Evolutionary conservation across 2,329 filamentous ascomycete species (phyloP), one percentile per base, ranked within the genome.

Genomic region (Fusarium euwallaceae): DNA sequence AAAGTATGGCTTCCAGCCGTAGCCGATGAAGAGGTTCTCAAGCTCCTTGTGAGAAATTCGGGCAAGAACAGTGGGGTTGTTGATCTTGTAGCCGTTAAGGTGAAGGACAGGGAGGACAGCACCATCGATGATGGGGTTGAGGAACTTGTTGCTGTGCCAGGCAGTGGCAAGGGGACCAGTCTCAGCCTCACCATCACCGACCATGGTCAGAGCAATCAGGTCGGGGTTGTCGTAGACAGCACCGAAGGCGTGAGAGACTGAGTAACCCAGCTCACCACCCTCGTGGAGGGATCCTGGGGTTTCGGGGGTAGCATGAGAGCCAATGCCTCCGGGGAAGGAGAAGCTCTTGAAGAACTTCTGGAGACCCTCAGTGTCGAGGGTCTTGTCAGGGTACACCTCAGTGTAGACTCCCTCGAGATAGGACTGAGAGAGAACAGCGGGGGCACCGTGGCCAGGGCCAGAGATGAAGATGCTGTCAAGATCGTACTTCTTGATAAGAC

Each of bases 21-120:
- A 95, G 34, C 93, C 93, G 48, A 89, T 73, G 82, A 95, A 93
- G 20, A 95, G 86, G 27, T 87, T 85, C 76, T 91, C 88, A 7
- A 95, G 86, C 83, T 95, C 93, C 71, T 93, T 89, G 80, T 95
- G 92, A 51, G 90, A 89, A 79, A 95, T 92, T 74, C 93, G 90
- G 16, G 93, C 91, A 17, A 95, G 88, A 0, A 95, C 80, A 6
- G 91, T 95, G 10, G 92, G 92, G 82, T 94, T 94, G 86, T 94
- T 94, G 86, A 95, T 95, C 86, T 95, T 95, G 88, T 95, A 95
- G 56, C 93, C 93, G 77, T 95, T 95, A 37, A 95, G 86, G 81
- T 95, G 93, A 12, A 95, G 87, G 7, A 95, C 91, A 0, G 93
- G 93, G 2, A 95, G 87, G 9, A 95, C 93, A 41, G 93, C 93